Base-by-base conservation (phyloP, 75 land plant species). In the Selaginella tamariscina region DNA sequence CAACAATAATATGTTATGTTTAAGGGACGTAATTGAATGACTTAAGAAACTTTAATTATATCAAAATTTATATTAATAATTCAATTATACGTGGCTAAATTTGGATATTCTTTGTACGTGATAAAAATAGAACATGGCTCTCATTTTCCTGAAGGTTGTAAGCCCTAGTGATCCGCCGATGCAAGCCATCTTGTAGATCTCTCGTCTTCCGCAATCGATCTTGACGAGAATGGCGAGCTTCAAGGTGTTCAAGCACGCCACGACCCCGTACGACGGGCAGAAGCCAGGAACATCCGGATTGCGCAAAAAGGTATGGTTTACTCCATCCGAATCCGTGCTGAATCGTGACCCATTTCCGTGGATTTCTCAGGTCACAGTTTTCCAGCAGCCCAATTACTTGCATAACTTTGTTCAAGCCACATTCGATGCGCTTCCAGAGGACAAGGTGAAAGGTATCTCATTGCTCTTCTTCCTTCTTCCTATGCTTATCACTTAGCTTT, bases 211-310 rank as follows among this genome's bases (percentile, higher is more conserved):
- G n/a, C n/a, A n/a, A n/a, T n/a, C n/a, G n/a, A n/a, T n/a, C n/a
- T n/a, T n/a, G n/a, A n/a, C n/a, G n/a, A n/a, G n/a, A n/a, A 91
- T 88, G 93, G 85, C 71, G 85, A 5, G 73, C 33, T 88, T 91
- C 69, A 79, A 68, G 27, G 79, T 88, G 18, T 29, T 71, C 1
- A 57, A 74, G 26, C 78, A 74, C 60, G 66, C 75, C 21, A 87
- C 99, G 0, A 44, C 88, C 22, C 97, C 99, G 29, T 67, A 76
- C 78, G 92, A 95, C 27, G 99, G 87, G 66, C 97, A 91, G 82
- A 95, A 95, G 72, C 99, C 99, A 5, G 99, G 99, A 0, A 95
- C 99, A 20, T 95, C 99, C 11, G 99, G 99, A 23, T 85, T 95
- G 76, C 71, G 99, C 70, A 95, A 95, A 80, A 95, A 95, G 99